Evolutionary conservation across 306 rosid species (phyloP).

Genomic region (Herpetospermum pedunculosum): DNA sequence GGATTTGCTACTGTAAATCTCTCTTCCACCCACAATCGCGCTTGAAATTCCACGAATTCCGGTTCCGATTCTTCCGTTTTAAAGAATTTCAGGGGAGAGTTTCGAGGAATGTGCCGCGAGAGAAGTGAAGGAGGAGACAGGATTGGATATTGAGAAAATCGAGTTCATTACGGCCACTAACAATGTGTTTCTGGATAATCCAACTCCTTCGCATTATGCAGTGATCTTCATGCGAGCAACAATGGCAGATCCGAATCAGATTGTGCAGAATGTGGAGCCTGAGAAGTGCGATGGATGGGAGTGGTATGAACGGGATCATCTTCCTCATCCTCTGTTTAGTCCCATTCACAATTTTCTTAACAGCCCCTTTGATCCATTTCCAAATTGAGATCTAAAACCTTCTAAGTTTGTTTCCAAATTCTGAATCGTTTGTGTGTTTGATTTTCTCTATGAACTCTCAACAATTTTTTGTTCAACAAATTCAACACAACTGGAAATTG

Average conservation of each 20-base stretch:
- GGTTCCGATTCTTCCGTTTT: background rate
- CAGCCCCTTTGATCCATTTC: conserved; percentile 31
- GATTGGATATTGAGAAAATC: conserved; percentile 16
- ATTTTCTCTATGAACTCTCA: background rate
- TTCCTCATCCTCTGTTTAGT: conserved; percentile 36
- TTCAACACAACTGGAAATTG: too few relatives aligned
- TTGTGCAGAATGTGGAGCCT: conserved; percentile 31
- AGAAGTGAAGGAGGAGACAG: conserved; percentile 52
- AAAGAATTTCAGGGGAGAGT: conserved; percentile 26
- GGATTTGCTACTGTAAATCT: background rate
- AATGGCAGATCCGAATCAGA: conserved; percentile 16
- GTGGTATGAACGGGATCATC: conserved; percentile 36
- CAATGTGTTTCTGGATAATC: conserved; percentile 25
- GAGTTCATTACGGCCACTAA: conserved; percentile 34
- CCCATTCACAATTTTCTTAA: conserved; percentile 31
- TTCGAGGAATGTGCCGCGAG: conserved; percentile 37
- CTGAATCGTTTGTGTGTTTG: background rate
- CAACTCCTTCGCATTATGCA: conserved; percentile 34
- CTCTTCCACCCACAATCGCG: background rate
- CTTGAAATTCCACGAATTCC: background rate
- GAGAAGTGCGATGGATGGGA: too few relatives aligned
- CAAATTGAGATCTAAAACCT: background rate
- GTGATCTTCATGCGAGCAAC: conserved; percentile 33
- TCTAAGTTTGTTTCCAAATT: background rate
- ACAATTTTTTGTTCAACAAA: too few relatives aligned